phyloP scores from a whole-genome alignment of 2,329 filamentous ascomycete species.

The Nigrospora sphaerica region DNA sequence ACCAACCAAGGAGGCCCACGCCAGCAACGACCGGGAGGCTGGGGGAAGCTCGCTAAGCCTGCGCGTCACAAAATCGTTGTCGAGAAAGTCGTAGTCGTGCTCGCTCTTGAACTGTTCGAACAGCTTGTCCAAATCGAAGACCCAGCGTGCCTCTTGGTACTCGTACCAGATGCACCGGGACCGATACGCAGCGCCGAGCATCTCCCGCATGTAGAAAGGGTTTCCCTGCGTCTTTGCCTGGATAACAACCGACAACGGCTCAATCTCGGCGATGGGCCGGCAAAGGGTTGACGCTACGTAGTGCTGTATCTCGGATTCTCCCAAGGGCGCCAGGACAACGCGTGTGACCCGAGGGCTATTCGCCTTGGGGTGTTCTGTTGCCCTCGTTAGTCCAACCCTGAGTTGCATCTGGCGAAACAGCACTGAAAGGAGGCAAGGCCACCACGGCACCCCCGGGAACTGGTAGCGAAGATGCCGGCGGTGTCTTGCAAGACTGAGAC shows the following conservation, averaged over 20 bases:
- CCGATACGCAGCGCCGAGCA: slow-evolving; percentile 79
- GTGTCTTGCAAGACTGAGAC: background rate
- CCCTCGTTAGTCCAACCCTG: no score
- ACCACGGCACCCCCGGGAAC: background rate
- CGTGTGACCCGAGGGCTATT: slow-evolving; percentile 55
- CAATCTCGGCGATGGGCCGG: slow-evolving; percentile 61
- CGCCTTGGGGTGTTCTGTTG: slow-evolving; percentile 32
- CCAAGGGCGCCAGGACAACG: slow-evolving; percentile 66
- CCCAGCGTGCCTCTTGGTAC: slow-evolving; percentile 75
- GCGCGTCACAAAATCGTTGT: slow-evolving; percentile 74
- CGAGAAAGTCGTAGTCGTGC: slow-evolving; percentile 70
- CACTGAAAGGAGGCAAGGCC: no score
- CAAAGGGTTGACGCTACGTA: slow-evolving; percentile 81
- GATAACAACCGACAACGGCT: slow-evolving; percentile 74
- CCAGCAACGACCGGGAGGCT: slow-evolving; percentile 69
- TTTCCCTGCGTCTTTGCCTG: slow-evolving; percentile 86
- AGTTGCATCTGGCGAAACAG: no score
- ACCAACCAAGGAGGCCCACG: slow-evolving; percentile 81
- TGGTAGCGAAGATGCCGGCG: background rate
- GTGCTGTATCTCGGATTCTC: slow-evolving; percentile 70
- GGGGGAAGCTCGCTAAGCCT: slow-evolving; percentile 69
- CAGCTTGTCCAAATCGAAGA: slow-evolving; percentile 76
- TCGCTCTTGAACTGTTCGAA: slow-evolving; percentile 80
- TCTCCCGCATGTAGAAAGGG: slow-evolving; percentile 85
- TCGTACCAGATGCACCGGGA: slow-evolving; percentile 89